Evolutionary conservation across 768 basidiomycete species (phyloP), one percentile per base, ranked within the genome.

Genomic region (Daedaleopsis sinensis): DNA sequence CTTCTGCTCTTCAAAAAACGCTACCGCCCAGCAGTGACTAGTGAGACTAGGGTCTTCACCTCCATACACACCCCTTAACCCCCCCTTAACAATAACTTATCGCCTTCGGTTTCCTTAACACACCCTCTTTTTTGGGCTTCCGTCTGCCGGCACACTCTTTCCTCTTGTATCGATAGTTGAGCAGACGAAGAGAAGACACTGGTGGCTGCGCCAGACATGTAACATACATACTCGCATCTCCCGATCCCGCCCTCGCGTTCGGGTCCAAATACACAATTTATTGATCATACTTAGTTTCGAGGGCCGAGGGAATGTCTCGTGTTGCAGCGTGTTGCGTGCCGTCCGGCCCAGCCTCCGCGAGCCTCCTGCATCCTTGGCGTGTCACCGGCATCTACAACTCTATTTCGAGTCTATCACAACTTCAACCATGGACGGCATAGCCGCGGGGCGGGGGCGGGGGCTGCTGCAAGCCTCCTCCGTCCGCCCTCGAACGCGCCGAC

Each of bases 51-150:
- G 52, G n/a, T 37, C 32, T 16, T 52, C 19, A 5, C 21, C 13
- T 18, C 39, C 38, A 35, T 32, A n/a, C 32, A 23, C 52, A 32
- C 49, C 36, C 55, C 6, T 55, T 57, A 43, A 24, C 42, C 23
- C 12, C 23, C 12, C 16, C 47, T 62, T 58, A 51, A 23, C 60
- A 24, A 52, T 61, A 61, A 61, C 35, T 61, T 61, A 61, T 61
- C 43, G 60, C 35, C 55, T 61, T 57, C 43, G 3, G 43, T 32
- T 48, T 57, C 55, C 16, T 53, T 21, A 43, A 37, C 36, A 19
- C 57, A 58, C 50, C 32, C 51, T 36, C 50, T 23, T 58, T 51
- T 42, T 5, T 10, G n/a, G 2, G 21, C 19, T 49, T 19, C 18
- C 18, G 15, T 46, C 27, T 32, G 27, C 27, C 27, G 27, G 44